Percentiles rank a stretch among this genome's conserved stretches.
Evolutionary conservation across 2,329 filamentous ascomycete genomes (phyloP).

Genomic region (Fusarium robinianum): DNA sequence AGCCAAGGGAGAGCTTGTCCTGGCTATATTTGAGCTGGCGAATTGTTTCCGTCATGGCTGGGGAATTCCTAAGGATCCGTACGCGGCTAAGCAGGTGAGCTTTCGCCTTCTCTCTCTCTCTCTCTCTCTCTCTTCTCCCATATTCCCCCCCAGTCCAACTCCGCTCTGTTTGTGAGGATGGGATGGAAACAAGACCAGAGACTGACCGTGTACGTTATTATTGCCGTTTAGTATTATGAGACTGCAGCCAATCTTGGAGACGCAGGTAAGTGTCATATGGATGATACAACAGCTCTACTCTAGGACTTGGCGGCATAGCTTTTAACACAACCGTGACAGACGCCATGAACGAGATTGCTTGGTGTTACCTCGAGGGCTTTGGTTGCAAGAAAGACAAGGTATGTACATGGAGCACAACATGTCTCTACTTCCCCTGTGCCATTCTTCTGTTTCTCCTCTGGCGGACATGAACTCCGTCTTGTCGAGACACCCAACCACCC

Average conservation of each 20-base stretch:
- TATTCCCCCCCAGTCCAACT: too few relatives aligned
- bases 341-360: constrained; percentile 95
- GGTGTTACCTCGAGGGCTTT: constrained; percentile 97
- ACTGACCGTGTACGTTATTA: constrained; percentile 7
- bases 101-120: too few relatives aligned
- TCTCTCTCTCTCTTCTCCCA: too few relatives aligned
- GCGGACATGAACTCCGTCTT: background rate
- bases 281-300: constrained; percentile 7
- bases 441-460: constrained; percentile 6
- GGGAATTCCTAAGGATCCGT: constrained; percentile 84
- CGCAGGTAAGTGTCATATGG: constrained; percentile 58
- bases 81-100: constrained; percentile 81
- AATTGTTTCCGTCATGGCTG: constrained; percentile 94
- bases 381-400: constrained; percentile 99
- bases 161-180: too few relatives aligned
- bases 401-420: constrained; percentile 48
- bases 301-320: constrained; percentile 6
- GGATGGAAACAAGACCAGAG: background rate
- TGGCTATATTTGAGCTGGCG: constrained; percentile 93
- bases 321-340: constrained; percentile 54
- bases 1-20: constrained; percentile 92
- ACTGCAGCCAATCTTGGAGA: constrained; percentile 96
- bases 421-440: constrained; percentile 6
- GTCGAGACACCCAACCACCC: too few relatives aligned
- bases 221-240: constrained; percentile 78